Conservation (phyloP, 345 rosid species). For the Euphorbia pulcherrima region DNA sequence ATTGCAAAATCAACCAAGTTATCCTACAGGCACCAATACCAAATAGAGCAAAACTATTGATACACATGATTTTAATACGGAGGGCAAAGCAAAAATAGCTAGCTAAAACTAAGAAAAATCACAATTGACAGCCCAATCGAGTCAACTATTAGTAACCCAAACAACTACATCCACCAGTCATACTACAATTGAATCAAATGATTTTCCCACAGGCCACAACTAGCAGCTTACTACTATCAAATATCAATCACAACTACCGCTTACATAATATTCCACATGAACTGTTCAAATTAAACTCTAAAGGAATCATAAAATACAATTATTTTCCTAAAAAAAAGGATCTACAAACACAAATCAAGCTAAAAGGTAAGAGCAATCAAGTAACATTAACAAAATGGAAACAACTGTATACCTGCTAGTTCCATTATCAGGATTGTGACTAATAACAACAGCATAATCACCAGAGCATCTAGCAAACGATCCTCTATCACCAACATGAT, state of each 20-base stretch:
- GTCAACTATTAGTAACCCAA: no score
- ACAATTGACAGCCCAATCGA: no score
- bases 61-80: no score
- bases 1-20: no score
- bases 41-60: no score
- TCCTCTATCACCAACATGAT: conserved; percentile 7
- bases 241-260: neutral
- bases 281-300: no score
- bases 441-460: conserved; percentile 13
- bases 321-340: no score
- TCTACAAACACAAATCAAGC: neutral
- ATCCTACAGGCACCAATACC: no score
- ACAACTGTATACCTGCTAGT: neutral
- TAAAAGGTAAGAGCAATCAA: neutral
- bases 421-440: conserved; percentile 15
- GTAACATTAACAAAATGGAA: no score
- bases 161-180: neutral
- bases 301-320: no score
- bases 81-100: no score
- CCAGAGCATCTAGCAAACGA: conserved; percentile 3
- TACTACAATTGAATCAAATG: neutral
- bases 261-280: neutral
- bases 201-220: neutral
- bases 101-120: no score
- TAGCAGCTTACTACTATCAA: neutral